A percentile compares a stretch with the other conserved stretches of the same genome.
Evolutionary conservation across 768 basidiomycete species (phyloP).

Genomic region (Suillus fuscotomentosus): DNA sequence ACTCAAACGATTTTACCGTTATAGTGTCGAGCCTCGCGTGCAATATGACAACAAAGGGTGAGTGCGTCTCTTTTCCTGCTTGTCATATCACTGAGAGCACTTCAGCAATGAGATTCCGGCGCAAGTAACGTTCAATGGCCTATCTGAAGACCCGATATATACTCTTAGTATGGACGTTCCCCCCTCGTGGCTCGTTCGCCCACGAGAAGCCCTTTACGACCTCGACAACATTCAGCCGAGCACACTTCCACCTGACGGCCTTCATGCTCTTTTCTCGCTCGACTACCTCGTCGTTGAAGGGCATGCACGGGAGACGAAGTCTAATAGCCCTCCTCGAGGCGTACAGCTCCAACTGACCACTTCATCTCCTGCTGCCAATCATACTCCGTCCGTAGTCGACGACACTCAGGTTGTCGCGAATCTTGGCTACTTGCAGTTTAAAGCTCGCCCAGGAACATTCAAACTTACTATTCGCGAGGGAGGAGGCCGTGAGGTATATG

Average conservation of each 20-base stretch:
- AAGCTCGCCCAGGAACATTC: slow-evolving; percentile 88
- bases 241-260: slow-evolving; percentile 55
- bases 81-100: slow-evolving; percentile 5
- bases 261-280: slow-evolving; percentile 81
- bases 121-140: slow-evolving; percentile 59
- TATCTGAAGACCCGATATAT: slow-evolving; percentile 87
- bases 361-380: slow-evolving; percentile 36
- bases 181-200: slow-evolving; percentile 90
- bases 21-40: slow-evolving; percentile 56
- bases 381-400: slow-evolving; percentile 46
- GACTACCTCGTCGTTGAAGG: slow-evolving; percentile 94
- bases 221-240: slow-evolving; percentile 92
- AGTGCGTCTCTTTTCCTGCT: not conserved
- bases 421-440: slow-evolving; percentile 95
- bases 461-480: slow-evolving; percentile 81
- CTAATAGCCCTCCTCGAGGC: slow-evolving; percentile 78
- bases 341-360: slow-evolving; percentile 81
- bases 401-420: slow-evolving; percentile 95
- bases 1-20: slow-evolving; percentile 90
- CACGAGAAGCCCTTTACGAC: slow-evolving; percentile 84
- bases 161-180: slow-evolving; percentile 94
- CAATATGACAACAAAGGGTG: slow-evolving; percentile 73
- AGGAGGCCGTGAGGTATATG: slow-evolving; percentile 75
- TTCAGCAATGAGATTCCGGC: slow-evolving; percentile 58
- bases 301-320: slow-evolving; percentile 75